Conservation (phyloP, 345 rosid genomes). For the Populus tremula region DNA sequence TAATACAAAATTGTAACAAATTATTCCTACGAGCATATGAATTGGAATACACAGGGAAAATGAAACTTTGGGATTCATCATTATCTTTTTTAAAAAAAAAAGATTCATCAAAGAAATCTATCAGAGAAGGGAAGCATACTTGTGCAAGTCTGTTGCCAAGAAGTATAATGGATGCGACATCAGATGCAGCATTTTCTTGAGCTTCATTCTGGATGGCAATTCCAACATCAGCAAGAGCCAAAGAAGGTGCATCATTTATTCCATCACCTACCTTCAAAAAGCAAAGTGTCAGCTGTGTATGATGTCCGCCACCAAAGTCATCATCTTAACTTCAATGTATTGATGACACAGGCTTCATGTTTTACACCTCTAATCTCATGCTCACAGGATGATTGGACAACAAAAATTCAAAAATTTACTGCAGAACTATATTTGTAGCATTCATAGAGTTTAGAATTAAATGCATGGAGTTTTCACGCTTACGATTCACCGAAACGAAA, state of each 20-base stretch:
- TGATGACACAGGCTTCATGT: background rate
- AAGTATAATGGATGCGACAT: conserved; percentile 86
- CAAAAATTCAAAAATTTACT: background rate
- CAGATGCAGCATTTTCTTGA: conserved; percentile 89
- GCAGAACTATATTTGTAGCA: background rate
- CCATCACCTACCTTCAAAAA: conserved; percentile 85
- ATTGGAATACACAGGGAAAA: background rate
- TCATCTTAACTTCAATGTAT: background rate
- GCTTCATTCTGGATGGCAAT: conserved; percentile 83
- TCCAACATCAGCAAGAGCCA: conserved; percentile 90
- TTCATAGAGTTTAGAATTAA: background rate
- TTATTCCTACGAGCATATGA: background rate
- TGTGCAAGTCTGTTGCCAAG: conserved; percentile 84
- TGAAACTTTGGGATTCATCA: background rate
- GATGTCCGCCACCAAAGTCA: conserved; percentile 10
- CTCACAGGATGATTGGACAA: background rate
- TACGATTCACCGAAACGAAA: background rate
- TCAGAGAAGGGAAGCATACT: conserved; percentile 33
- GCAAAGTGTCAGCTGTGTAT: background rate
- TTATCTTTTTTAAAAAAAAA: too few relatives aligned
- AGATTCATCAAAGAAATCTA: background rate
- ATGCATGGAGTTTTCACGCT: background rate
- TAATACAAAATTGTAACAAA: background rate
- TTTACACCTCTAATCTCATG: background rate
- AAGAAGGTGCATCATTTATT: conserved; percentile 93